phyloP scores from a whole-genome alignment of 352 stramenopile genomes.

The Phytophthora boehmeriae region DNA sequence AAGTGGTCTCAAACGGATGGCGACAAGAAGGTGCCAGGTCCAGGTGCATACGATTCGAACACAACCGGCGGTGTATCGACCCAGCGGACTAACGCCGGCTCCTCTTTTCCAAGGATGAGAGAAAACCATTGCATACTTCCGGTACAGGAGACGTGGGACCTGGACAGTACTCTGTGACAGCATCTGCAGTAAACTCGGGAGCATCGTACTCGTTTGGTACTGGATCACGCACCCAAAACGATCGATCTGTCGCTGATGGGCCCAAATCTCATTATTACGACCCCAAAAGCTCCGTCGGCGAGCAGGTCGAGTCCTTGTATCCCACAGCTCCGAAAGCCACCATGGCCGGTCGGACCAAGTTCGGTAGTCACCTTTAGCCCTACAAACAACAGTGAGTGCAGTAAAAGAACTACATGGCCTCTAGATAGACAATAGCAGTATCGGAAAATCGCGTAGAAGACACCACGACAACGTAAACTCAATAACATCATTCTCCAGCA shows the following conservation, averaged over 20 bases:
- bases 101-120: slow-evolving; percentile 74
- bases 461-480: too few relatives aligned
- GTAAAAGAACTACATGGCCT: slow-evolving; percentile 16
- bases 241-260: slow-evolving; percentile 33
- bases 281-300: slow-evolving; percentile 61
- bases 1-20: slow-evolving; percentile 56
- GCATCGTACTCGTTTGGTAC: slow-evolving; percentile 76
- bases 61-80: slow-evolving; percentile 73
- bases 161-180: slow-evolving; percentile 68
- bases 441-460: not conserved
- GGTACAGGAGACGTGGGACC: slow-evolving; percentile 65
- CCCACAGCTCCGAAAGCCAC: slow-evolving; percentile 65
- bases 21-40: slow-evolving; percentile 61
- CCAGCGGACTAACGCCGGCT: slow-evolving; percentile 61
- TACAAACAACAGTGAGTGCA: not conserved
- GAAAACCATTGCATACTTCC: slow-evolving; percentile 57
- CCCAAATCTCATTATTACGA: slow-evolving; percentile 61
- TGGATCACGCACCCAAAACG: slow-evolving; percentile 51
- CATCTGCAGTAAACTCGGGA: slow-evolving; percentile 63
- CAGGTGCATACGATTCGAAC: slow-evolving; percentile 62
- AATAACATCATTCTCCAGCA: not conserved
- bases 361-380: slow-evolving; percentile 70
- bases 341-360: slow-evolving; percentile 84
- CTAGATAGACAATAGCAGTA: slow-evolving; percentile 5
- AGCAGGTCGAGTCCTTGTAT: slow-evolving; percentile 71